A percentile compares a stretch with the other conserved stretches of the same genome.
phyloP scores from a whole-genome alignment of 371 early-diverging fungal species.

The Haplosporangium sp. region DNA sequence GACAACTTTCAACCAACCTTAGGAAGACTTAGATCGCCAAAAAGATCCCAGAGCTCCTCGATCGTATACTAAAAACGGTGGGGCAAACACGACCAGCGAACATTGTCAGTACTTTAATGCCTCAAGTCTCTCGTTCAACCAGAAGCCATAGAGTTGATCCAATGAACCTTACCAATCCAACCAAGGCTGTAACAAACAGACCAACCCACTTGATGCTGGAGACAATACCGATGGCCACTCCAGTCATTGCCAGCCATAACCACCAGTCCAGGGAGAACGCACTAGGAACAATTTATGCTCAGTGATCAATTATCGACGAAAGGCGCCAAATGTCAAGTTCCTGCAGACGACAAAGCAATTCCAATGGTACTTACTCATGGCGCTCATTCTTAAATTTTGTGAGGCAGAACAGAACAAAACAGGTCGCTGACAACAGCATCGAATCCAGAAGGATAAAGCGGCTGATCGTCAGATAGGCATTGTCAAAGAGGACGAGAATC shows the following conservation, averaged over 20 bases:
- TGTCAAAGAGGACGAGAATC: conserved; percentile 87
- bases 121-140: background rate
- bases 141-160: background rate
- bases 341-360: background rate
- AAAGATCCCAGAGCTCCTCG: conserved; percentile 93
- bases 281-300: conserved; percentile 49
- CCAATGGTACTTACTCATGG: conserved; percentile 60
- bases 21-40: conserved; percentile 87
- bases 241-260: conserved; percentile 89
- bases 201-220: conserved; percentile 99
- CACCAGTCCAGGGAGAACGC: conserved; percentile 91
- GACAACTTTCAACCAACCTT: conserved; percentile 49
- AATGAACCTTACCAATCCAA: conserved; percentile 76
- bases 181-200: conserved; percentile 93
- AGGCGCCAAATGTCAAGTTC: no score
- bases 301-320: background rate
- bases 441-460: conserved; percentile 98
- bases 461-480: conserved; percentile 88
- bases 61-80: conserved; percentile 76
- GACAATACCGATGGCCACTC: conserved; percentile 92
- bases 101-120: background rate
- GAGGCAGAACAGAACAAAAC: conserved; percentile 83
- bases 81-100: no score
- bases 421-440: conserved; percentile 96
- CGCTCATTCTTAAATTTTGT: conserved; percentile 81